phyloP scores from a whole-genome alignment of 1,284 basidiomycete species.

The Austroboletus niveus region DNA sequence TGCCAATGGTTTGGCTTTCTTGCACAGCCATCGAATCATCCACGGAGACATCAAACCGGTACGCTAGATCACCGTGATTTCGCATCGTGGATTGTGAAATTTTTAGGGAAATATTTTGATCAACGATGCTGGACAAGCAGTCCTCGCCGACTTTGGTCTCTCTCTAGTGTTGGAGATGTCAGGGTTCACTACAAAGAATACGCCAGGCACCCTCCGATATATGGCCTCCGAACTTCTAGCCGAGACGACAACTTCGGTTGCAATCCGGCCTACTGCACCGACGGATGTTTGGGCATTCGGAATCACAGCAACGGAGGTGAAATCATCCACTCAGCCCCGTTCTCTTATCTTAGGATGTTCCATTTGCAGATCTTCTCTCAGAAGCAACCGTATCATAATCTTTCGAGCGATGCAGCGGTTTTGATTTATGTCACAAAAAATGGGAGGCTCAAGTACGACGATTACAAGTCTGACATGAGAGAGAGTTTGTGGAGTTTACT shows the following conservation, averaged over 20 bases:
- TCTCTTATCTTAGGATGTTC: not conserved
- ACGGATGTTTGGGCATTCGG: slow-evolving; percentile 31
- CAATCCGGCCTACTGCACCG: slow-evolving; percentile 16
- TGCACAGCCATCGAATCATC: slow-evolving; percentile 19
- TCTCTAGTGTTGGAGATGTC: slow-evolving; percentile 28
- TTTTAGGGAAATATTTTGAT: slow-evolving; percentile 30
- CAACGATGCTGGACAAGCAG: slow-evolving; percentile 19
- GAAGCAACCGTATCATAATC: slow-evolving; percentile 20
- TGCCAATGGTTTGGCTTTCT: slow-evolving; percentile 23
- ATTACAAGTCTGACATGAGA: slow-evolving; percentile 18
- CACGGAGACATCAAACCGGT: slow-evolving; percentile 34
- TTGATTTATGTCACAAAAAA: slow-evolving; percentile 17
- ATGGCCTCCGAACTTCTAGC: slow-evolving; percentile 29
- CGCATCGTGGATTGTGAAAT: not conserved
- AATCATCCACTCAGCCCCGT: not conserved
- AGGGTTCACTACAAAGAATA: slow-evolving; percentile 28
- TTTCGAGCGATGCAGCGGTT: slow-evolving; percentile 13
- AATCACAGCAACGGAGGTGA: slow-evolving; percentile 29
- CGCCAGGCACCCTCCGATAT: slow-evolving; percentile 29
- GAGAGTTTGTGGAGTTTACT: slow-evolving; percentile 21
- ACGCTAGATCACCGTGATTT: not conserved
- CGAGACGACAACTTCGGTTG: slow-evolving; percentile 4
- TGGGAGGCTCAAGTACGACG: slow-evolving; percentile 18
- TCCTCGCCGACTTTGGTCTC: slow-evolving; percentile 33
- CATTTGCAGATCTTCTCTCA: slow-evolving; percentile 22